Base-by-base conservation (phyloP, 2,329 filamentous ascomycete species). In the Ceratocystis papillata region DNA sequence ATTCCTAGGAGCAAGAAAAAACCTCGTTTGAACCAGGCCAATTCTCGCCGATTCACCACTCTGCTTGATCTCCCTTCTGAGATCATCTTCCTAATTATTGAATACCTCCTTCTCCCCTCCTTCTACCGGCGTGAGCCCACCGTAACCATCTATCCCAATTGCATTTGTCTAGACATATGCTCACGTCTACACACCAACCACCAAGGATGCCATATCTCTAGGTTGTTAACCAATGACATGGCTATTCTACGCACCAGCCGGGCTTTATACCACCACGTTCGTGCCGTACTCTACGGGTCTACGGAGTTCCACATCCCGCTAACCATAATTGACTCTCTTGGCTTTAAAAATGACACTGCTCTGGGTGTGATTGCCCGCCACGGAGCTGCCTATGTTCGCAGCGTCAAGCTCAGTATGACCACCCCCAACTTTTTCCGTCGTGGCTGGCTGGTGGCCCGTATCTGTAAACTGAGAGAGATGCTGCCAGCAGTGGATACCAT, bases 301-400 rank as follows among this genome's bases (percentile, higher is more conserved):
- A 83, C 83, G 62, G 73, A 63, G 0, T 83, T 83, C 67, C 69
- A 73, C 1, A 82, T 83, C 68, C 71, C 74, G 48, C 69, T 46
- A 62, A 67, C 2, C 63, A 72, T 44, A 50, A 73, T 7, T 41
- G 66, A 4, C 62, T 65, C 12, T 63, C 72, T 8, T 67, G 55
- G 1, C 28, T 48, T 5, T 63, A 70, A 5, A 20, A 37, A 61
- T 20, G 30, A 8, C 30, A 5, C 50, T 17, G 68, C 10, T 33
- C 12, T 5, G 45, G 41, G 15, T 46, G 61, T 3, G 37, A 57
- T 2, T 55, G 53, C n/a, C 63, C 65, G 67, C 2, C 53, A 48
- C 41, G 46, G 45, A 5, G n/a, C 33, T 33, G 15, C 28, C 4
- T 37, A 46, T 22, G 57, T 65, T n/a, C 65, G 57, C 60, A 55